A percentile compares a stretch with the other conserved stretches of the same genome.
Evolutionary conservation across 164 flowering plant genomes (phyloP).

Genomic region (Vitis riparia): DNA sequence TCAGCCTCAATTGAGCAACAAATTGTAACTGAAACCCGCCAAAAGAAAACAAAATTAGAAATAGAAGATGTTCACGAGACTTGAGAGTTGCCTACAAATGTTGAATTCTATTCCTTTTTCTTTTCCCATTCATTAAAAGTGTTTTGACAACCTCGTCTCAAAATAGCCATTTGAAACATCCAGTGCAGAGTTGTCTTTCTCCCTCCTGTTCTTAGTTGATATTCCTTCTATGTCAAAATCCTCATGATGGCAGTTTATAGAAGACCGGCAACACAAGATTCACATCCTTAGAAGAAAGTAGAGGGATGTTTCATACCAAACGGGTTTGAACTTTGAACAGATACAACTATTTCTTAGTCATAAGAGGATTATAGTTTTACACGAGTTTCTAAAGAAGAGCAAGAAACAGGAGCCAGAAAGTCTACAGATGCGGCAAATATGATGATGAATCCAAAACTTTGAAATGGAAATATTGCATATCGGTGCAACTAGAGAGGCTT

Average conservation of each 20-base stretch:
- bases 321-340: neutral
- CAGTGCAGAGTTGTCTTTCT: no score
- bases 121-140: no score
- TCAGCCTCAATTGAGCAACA: no score
- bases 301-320: neutral
- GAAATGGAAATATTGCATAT: neutral
- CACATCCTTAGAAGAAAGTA: neutral
- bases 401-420: neutral
- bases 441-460: neutral
- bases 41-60: no score
- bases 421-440: neutral
- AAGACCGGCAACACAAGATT: neutral
- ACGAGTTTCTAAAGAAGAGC: neutral
- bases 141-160: no score
- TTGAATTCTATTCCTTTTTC: no score
- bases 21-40: no score
- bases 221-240: neutral
- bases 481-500: neutral
- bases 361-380: neutral
- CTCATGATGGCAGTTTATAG: neutral
- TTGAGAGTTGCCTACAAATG: no score
- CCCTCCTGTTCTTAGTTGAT: no score
- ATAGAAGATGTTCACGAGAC: no score
- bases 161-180: no score
- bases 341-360: neutral